Base-by-base conservation (phyloP, 371 early-diverging fungal genomes). In the Zychaea mexicana region DNA sequence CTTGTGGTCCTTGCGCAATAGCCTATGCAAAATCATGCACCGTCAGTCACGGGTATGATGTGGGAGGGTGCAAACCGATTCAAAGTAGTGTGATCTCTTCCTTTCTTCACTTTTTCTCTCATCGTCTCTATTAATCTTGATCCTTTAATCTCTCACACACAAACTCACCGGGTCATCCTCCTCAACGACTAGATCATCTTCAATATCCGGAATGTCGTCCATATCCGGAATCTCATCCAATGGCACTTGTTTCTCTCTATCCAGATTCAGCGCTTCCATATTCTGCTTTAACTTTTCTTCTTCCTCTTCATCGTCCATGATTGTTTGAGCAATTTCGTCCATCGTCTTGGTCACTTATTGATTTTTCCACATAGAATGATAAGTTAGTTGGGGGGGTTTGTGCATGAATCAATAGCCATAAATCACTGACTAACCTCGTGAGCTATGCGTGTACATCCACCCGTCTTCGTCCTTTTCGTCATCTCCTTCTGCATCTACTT, bases 391-490 rank as follows among this genome's bases (percentile, higher is more conserved):
- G n/a, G n/a, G n/a, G n/a, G n/a, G n/a, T n/a, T n/a, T n/a, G n/a
- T n/a, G n/a, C n/a, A n/a, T n/a, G n/a, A n/a, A n/a, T n/a, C n/a
- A n/a, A n/a, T n/a, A n/a, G n/a, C n/a, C n/a, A n/a, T n/a, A n/a
- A n/a, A n/a, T n/a, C n/a, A n/a, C n/a, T n/a, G n/a, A 22, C 24
- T 54, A 61, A 70, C 77, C 69, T 73, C 79, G 42, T 52, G 68
- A 65, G 49, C 84, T 84, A 71, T 94, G 94, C 4, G 96, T 93
- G 42, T 92, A 90, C 62, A 95, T 90, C 96, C 96, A 96, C 3
- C 85, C 83, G 38, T 91, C 92, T 13, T 85, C 89, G 47, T 86
- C 90, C 19, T 82, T 82, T 60, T 74, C 81, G 30, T 78, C 85
- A 24, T 82, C 85, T 36, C 73, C 72, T 36, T 36, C 36, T 15